A percentile compares a stretch with the other conserved stretches of the same genome.
phyloP scores from a whole-genome alignment of 2,329 filamentous ascomycete genomes.

The Fusarium lateritium region DNA sequence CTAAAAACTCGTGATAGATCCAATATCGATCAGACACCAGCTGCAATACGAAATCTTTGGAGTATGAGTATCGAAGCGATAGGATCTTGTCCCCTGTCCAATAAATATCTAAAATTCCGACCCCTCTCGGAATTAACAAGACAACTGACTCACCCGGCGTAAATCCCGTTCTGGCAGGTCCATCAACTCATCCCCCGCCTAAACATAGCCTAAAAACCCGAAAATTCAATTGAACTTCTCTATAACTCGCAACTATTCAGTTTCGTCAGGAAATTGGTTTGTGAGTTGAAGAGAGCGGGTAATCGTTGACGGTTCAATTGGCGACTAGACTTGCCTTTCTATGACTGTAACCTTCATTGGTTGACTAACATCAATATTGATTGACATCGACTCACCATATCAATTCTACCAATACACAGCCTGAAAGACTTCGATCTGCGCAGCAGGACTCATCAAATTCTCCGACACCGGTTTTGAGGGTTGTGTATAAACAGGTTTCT shows the following conservation, averaged over 20 bases:
- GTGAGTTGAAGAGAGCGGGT: background rate
- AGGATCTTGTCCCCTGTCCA: background rate
- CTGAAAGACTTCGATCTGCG: background rate
- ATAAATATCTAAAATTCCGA: background rate
- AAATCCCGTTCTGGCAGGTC: constrained; percentile 34
- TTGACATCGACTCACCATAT: background rate
- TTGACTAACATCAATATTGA: background rate
- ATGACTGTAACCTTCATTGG: background rate
- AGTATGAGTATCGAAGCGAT: background rate
- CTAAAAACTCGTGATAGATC: background rate
- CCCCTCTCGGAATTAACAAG: constrained; percentile 16
- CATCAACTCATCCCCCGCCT: constrained; percentile 5
- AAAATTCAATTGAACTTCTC: background rate
- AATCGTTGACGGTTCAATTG: background rate
- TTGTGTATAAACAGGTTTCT: background rate
- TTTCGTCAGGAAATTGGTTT: background rate
- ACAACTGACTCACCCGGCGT: constrained; percentile 42
- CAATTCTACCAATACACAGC: background rate
- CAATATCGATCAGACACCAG: background rate
- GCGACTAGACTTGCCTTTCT: background rate
- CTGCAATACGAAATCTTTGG: background rate
- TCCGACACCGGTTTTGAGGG: background rate
- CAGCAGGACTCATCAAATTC: background rate
- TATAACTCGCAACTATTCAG: background rate
- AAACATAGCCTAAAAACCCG: background rate